Percentiles rank a stretch among this genome's conserved stretches.
phyloP scores from a whole-genome alignment of 148 eudicot genomes.

The Arbutus unedo region DNA sequence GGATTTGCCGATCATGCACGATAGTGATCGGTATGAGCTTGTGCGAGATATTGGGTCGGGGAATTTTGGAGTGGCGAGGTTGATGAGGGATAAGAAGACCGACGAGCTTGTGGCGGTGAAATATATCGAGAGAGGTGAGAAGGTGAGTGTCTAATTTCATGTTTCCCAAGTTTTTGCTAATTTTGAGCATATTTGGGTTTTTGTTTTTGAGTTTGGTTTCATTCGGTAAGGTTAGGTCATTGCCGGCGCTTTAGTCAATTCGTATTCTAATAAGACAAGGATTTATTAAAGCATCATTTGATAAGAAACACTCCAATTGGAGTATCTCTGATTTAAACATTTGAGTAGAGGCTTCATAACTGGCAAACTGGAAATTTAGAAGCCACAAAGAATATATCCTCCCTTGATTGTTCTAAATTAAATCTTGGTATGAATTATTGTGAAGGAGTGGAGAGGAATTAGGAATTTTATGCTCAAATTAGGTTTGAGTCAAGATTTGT shows the following conservation, averaged over 20 bases:
- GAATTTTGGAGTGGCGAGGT: slow-evolving; percentile 50
- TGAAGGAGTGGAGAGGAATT: too few species aligned
- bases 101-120: slow-evolving; percentile 53
- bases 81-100: slow-evolving; percentile 49
- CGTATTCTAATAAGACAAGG: slow-evolving; percentile 14
- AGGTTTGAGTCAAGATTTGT: neutral
- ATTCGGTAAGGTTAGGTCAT: slow-evolving; percentile 16
- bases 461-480: slow-evolving; percentile 24
- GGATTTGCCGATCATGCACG: slow-evolving; percentile 51
- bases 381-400: neutral
- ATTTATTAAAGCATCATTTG: neutral
- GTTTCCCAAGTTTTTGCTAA: neutral
- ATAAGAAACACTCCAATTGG: neutral
- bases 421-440: neutral
- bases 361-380: neutral
- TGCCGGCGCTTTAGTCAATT: slow-evolving; percentile 67
- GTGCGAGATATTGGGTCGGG: slow-evolving; percentile 51
- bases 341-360: neutral
- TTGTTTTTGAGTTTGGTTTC: neutral
- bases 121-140: slow-evolving; percentile 56
- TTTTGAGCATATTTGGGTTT: neutral
- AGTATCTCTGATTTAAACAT: neutral
- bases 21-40: slow-evolving; percentile 46
- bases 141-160: slow-evolving; percentile 33
- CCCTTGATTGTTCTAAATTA: neutral